These are phyloP conservation scores for Boletus vinaceobasis DNA, from an alignment of 768 basidiomycete genomes.

Conservation along the genomic window DNA sequence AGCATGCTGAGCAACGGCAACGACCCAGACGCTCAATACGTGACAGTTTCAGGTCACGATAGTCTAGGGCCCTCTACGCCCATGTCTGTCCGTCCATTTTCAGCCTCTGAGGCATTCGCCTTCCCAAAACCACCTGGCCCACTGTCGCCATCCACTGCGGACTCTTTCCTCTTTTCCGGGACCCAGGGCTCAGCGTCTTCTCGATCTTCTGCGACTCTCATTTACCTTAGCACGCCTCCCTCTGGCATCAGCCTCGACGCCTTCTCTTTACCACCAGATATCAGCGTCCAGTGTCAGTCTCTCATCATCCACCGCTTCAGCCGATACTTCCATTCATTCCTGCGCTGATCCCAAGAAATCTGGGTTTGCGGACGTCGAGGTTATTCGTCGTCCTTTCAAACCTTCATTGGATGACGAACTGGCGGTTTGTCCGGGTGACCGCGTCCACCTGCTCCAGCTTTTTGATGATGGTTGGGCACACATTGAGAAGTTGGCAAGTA, in stretches of 20 bases:
- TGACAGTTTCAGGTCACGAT: conserved; percentile 29
- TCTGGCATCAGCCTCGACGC: conserved; percentile 11
- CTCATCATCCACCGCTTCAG: neutral
- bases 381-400: conserved; percentile 52
- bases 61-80: conserved; percentile 36
- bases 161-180: neutral
- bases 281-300: neutral
- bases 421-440: conserved; percentile 46
- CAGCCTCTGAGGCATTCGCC: conserved; percentile 62
- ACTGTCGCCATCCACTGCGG: neutral
- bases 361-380: conserved; percentile 43
- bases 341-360: conserved; percentile 32
- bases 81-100: conserved; percentile 67
- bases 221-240: conserved; percentile 15
- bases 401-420: conserved; percentile 62
- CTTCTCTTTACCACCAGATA: conserved; percentile 10
- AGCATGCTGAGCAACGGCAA: conserved; percentile 38
- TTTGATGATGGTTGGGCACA: conserved; percentile 75
- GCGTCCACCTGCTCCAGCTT: conserved; percentile 47
- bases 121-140: conserved; percentile 60
- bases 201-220: conserved; percentile 18
- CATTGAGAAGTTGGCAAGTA: conserved; percentile 43
- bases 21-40: conserved; percentile 40
- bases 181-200: neutral
- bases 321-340: conserved; percentile 27